phyloP scores from a whole-genome alignment of 805 yeast species.

The Monosporozyma solicola region DNA sequence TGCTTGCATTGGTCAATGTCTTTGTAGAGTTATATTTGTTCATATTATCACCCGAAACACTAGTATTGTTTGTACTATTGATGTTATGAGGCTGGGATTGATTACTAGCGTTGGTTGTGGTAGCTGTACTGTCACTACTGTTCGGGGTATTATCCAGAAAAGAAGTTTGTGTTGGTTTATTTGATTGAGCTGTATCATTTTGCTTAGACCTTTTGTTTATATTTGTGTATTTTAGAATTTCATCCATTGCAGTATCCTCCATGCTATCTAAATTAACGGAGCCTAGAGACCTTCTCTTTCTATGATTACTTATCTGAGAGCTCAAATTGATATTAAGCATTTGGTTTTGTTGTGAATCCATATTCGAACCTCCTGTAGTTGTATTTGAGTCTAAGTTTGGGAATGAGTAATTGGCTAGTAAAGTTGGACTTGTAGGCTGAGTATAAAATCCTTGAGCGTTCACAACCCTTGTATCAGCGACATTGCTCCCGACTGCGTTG shows the following conservation, averaged over 20 bases:
- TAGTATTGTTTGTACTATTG: background rate
- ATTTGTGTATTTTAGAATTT: constrained; percentile 23
- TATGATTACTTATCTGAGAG: constrained; percentile 1
- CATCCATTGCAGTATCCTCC: constrained; percentile 25
- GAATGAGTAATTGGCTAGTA: constrained; percentile 4
- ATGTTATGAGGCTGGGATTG: background rate
- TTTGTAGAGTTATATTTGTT: background rate
- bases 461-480: background rate
- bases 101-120: background rate
- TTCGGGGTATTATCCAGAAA: background rate
- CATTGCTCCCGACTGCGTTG: background rate
- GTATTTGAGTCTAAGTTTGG: constrained; percentile 3
- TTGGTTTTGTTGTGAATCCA: constrained; percentile 1
- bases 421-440: constrained; percentile 27
- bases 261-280: constrained; percentile 21
- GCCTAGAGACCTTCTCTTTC: constrained; percentile 23
- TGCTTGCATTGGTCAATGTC: background rate
- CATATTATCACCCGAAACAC: background rate
- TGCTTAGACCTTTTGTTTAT: constrained; percentile 13
- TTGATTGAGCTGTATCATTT: background rate
- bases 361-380: constrained; percentile 1
- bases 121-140: background rate
- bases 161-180: background rate
- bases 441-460: constrained; percentile 22
- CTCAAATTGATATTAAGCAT: background rate